Evolutionary conservation across 768 basidiomycete genomes (phyloP), one percentile per base, ranked within the genome.

Genomic region (Macrolepiota dolichaula): DNA sequence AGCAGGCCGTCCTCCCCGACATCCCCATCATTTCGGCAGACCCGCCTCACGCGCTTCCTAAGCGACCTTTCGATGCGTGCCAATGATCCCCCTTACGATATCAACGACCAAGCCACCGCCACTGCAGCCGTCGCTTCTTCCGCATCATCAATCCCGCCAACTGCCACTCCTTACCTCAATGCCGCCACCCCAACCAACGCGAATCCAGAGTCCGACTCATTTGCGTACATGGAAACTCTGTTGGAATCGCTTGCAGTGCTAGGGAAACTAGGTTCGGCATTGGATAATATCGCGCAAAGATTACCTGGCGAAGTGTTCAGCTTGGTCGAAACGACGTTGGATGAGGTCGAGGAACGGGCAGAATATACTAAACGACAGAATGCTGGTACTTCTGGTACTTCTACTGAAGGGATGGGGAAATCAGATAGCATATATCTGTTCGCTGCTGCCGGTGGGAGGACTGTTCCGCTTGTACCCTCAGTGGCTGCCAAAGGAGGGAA

Each of bases 171-270:
- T 62, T 62, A 65, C 47, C 50, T 62, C 51, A 52, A 65, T 44
- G 13, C 36, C 27, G 11, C 24, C 61, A 65, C 63, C 49, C 47
- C 67, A 24, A 62, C 71, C 13, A 71, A 64, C 57, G 59, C 71
- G 47, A 96, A 95, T 68, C 94, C 96, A 3, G 97, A 99, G 75
- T 81, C 86, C 10, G 94, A 99, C 70, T 94, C 94, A 0, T 99
- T 97, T 73, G 74, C 86, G 3, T 98, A 98, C 68, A 88, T 98
- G 65, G 97, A 98, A 75, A 91, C 86, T 1, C 79, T 98, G 5
- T 77, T 98, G 7, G 97, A 98, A 72, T 91, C 95, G n/a, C 79
- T 98, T 12, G 89, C 94, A 13, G 88, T 94, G 1, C 79, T 99
- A 13, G 96, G 96, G 6, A 91, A 92, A 69, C 81, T 98, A 2